Evolutionary conservation across 23 red algal species (phyloP).

Genomic region (Pyropia yezoensis): DNA sequence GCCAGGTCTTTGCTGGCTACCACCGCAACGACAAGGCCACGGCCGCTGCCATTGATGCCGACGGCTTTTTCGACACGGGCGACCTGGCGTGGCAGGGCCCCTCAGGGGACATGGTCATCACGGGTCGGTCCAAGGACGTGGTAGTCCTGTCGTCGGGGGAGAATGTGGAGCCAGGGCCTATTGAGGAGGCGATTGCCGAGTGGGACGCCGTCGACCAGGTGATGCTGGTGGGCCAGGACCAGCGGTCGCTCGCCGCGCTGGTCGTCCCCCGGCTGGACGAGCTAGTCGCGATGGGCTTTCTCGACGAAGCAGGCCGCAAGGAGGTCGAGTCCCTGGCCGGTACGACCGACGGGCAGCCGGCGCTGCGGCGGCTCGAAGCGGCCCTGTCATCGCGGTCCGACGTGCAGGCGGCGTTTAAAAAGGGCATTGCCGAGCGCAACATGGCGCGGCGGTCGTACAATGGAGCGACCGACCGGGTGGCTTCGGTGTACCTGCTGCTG

Average conservation of each 20-base stretch:
- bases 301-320: constrained; percentile 10
- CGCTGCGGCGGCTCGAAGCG: constrained; percentile 20
- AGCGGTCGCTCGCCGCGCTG: constrained; percentile 74
- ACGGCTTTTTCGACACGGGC: constrained; percentile 93
- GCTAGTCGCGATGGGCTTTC: constrained; percentile 26
- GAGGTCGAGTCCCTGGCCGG: not conserved
- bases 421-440: constrained; percentile 43
- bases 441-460: constrained; percentile 30
- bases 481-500: constrained; percentile 48
- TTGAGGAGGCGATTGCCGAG: constrained; percentile 74
- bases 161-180: constrained; percentile 85
- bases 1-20: constrained; percentile 69
- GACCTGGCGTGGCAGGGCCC: constrained; percentile 68
- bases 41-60: constrained; percentile 64
- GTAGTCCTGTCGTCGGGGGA: constrained; percentile 94
- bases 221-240: constrained; percentile 94
- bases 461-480: constrained; percentile 38
- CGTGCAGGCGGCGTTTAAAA: constrained; percentile 20
- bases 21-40: constrained; percentile 55
- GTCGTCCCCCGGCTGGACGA: constrained; percentile 67
- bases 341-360: not conserved
- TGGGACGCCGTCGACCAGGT: constrained; percentile 77
- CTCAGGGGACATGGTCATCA: constrained; percentile 86
- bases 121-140: constrained; percentile 80
- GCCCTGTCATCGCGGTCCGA: constrained; percentile 6